Evolutionary conservation across 2,329 filamentous ascomycete species (phyloP).

Genomic region (Fusarium buxicola): DNA sequence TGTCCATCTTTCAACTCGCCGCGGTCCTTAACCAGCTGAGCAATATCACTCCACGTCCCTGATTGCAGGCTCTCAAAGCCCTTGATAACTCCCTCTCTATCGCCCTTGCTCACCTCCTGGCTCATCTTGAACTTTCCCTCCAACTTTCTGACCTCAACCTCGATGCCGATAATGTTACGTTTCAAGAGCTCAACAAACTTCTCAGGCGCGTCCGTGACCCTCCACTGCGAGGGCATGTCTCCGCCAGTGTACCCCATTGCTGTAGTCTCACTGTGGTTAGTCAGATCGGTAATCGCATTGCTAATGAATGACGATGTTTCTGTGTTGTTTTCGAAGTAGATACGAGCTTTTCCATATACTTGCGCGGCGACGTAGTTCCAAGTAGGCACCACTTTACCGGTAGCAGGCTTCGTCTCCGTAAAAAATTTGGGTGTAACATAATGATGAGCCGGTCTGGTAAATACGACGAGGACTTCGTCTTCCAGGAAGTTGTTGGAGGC

Average conservation of each 20-base stretch:
- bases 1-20: slow-evolving; percentile 20
- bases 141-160: slow-evolving; percentile 65
- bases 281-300: slow-evolving; percentile 64
- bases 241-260: slow-evolving; percentile 66
- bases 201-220: slow-evolving; percentile 66
- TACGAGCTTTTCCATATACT: slow-evolving; percentile 67
- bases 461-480: slow-evolving; percentile 72
- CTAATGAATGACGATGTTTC: slow-evolving; percentile 59
- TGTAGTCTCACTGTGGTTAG: slow-evolving; percentile 59
- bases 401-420: slow-evolving; percentile 70
- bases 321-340: slow-evolving; percentile 62
- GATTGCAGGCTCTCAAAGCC: slow-evolving; percentile 60
- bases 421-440: slow-evolving; percentile 79
- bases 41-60: slow-evolving; percentile 45
- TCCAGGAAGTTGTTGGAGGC: slow-evolving; percentile 46
- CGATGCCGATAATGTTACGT: slow-evolving; percentile 70
- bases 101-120: slow-evolving; percentile 65
- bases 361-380: slow-evolving; percentile 78
- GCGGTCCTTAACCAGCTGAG: slow-evolving; percentile 44
- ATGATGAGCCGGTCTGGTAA: slow-evolving; percentile 68
- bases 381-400: slow-evolving; percentile 75
- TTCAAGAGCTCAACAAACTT: slow-evolving; percentile 66
- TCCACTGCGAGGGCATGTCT: slow-evolving; percentile 58
- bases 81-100: slow-evolving; percentile 65
- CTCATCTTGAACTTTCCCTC: slow-evolving; percentile 75